Evolutionary conservation across 106 monocot genomes (phyloP).

Genomic region (Acanthochlamys bracteata): DNA sequence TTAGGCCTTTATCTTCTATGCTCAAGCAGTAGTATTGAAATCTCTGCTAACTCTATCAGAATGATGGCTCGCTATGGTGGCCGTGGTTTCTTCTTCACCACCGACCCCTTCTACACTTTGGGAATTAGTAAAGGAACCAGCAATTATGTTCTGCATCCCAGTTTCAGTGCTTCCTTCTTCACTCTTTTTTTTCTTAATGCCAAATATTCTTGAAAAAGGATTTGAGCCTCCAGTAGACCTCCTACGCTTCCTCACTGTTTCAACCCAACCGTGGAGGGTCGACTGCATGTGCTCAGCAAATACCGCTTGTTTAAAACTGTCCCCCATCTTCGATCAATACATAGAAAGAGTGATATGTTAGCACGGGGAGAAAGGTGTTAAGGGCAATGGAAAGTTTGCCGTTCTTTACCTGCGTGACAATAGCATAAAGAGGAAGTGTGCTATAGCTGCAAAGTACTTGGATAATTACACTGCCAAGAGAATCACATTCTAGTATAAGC

Average conservation of each 20-base stretch:
- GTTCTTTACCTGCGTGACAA: constrained; percentile 50
- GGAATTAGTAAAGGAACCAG: too few relatives aligned
- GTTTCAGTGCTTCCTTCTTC: neutral
- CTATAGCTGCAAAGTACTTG: constrained; percentile 57
- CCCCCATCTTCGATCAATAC: constrained; percentile 28
- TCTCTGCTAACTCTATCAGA: too few relatives aligned
- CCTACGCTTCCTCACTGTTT: constrained; percentile 9
- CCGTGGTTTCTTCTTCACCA: too few relatives aligned
- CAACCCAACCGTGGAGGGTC: constrained; percentile 23
- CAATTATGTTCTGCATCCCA: neutral
- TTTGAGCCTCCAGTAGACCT: neutral
- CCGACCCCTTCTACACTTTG: too few relatives aligned
- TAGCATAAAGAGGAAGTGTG: constrained; percentile 50
- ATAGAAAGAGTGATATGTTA: neutral
- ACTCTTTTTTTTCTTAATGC: neutral
- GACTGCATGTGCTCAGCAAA: constrained; percentile 18
- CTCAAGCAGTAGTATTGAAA: too few relatives aligned
- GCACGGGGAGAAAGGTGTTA: neutral
- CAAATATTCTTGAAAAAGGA: constrained; percentile 8
- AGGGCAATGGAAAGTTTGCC: neutral
- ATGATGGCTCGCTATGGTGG: too few relatives aligned
- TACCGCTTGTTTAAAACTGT: constrained; percentile 25
- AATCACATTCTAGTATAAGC: neutral
- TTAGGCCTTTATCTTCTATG: too few relatives aligned
- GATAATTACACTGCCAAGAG: constrained; percentile 34